A percentile compares a stretch with the other conserved stretches of the same genome.
Evolutionary conservation across 2,329 filamentous ascomycete species (phyloP).

Genomic region (Claviceps sp.): DNA sequence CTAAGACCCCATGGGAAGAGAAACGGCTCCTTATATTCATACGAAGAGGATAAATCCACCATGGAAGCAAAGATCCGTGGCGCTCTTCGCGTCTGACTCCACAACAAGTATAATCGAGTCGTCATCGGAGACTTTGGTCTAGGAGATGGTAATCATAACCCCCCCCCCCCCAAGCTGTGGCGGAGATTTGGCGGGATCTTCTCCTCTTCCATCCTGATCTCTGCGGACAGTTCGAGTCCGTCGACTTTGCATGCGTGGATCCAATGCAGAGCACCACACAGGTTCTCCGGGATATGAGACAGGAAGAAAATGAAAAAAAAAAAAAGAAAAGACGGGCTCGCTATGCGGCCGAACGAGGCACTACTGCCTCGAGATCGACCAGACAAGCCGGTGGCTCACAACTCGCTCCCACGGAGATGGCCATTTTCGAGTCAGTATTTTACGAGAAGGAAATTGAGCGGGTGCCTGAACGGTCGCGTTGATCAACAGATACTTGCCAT

Average conservation of each 20-base stretch:
- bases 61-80: slow-evolving; percentile 43
- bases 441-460: slow-evolving; percentile 26
- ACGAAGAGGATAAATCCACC: slow-evolving; percentile 25
- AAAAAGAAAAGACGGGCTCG: background rate
- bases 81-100: slow-evolving; percentile 55
- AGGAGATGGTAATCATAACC: slow-evolving; percentile 51
- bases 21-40: slow-evolving; percentile 55
- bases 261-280: slow-evolving; percentile 37
- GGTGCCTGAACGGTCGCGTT: slow-evolving; percentile 41
- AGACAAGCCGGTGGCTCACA: slow-evolving; percentile 18
- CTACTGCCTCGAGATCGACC: slow-evolving; percentile 8
- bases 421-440: slow-evolving; percentile 33
- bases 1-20: slow-evolving; percentile 61
- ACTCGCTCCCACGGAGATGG: slow-evolving; percentile 28
- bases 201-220: slow-evolving; percentile 50
- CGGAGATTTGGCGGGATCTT: slow-evolving; percentile 52
- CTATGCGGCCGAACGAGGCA: too few relatives aligned
- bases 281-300: slow-evolving; percentile 36
- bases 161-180: slow-evolving; percentile 51
- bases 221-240: slow-evolving; percentile 44
- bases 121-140: slow-evolving; percentile 53
- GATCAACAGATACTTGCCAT: slow-evolving; percentile 31
- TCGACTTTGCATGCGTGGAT: slow-evolving; percentile 53
- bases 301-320: slow-evolving; percentile 7
- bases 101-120: slow-evolving; percentile 40